Percentiles rank a stretch among this genome's conserved stretches.
Evolutionary conservation across 331 rosid genomes (phyloP).

Genomic region (Acacia concinna): DNA sequence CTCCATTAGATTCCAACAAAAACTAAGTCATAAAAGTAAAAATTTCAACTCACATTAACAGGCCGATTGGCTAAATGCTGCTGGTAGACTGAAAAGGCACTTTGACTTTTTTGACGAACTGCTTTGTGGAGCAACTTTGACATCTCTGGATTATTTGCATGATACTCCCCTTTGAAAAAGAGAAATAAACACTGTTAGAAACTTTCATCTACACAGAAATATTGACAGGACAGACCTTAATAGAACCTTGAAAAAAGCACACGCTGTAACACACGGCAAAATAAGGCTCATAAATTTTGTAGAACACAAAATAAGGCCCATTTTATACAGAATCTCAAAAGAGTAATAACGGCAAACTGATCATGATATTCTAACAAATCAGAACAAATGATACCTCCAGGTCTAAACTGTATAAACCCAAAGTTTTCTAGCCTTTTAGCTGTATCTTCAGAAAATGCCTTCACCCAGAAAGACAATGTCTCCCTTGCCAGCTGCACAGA

Average conservation of each 20-base stretch:
- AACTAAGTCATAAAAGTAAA: not conserved
- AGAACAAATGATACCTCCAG: conserved; percentile 72
- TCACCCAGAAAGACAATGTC: conserved; percentile 97
- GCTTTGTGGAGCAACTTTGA: conserved; percentile 99
- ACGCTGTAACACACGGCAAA: conserved; percentile 2
- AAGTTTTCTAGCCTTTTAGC: conserved; percentile 98
- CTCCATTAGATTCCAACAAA: not conserved
- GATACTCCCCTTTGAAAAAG: conserved; percentile 77
- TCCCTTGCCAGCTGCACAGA: conserved; percentile 86
- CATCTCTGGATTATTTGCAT: conserved; percentile 99
- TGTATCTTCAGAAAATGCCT: conserved; percentile 98
- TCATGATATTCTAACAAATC: conserved; percentile 29
- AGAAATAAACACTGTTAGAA: conserved; percentile 21
- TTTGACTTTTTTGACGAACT: conserved; percentile 96
- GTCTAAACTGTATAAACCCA: conserved; percentile 98
- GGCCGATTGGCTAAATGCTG: conserved; percentile 99
- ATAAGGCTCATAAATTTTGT: not conserved
- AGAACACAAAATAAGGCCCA: conserved; percentile 6
- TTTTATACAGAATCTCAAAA: conserved; percentile 16
- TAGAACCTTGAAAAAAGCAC: conserved; percentile 1
- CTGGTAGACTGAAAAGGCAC: conserved; percentile 91
- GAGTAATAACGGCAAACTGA: not conserved
- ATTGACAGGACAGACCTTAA: not conserved
- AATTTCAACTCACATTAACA: conserved; percentile 70
- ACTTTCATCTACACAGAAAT: not conserved